These are phyloP conservation scores for Hyaloscypha finlandica DNA, from an alignment of 495 filamentous ascomycete genomes.

Conservation along the genomic window DNA sequence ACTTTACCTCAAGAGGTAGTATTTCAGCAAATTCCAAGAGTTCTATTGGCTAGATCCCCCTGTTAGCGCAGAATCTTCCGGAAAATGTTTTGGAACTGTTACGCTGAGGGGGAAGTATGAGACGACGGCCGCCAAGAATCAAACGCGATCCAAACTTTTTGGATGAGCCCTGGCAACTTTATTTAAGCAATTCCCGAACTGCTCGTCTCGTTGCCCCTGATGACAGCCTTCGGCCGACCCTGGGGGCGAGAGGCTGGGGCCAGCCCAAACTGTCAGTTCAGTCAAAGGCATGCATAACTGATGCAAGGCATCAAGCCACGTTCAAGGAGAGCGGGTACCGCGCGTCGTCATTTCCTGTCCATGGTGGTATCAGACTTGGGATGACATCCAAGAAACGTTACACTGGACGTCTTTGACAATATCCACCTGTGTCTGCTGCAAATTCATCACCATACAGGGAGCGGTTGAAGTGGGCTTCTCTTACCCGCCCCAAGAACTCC, in stretches of 20 bases:
- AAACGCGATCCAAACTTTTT: slow-evolving; percentile 3
- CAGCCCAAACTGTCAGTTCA: neutral
- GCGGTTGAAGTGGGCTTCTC: neutral
- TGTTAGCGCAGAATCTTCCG: too few relatives aligned
- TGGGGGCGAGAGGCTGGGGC: neutral
- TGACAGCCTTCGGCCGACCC: neutral
- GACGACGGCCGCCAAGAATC: neutral
- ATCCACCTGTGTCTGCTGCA: neutral
- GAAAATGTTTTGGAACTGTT: too few relatives aligned
- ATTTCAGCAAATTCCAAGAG: too few relatives aligned
- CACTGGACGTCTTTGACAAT: neutral
- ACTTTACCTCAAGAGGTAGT: too few relatives aligned
- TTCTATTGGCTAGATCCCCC: too few relatives aligned
- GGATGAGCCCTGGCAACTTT: neutral
- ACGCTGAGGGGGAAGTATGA: too few relatives aligned
- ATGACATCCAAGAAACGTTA: neutral
- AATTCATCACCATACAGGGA: neutral
- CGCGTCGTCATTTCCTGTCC: neutral
- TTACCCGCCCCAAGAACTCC: neutral
- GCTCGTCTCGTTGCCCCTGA: neutral
- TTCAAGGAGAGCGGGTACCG: neutral
- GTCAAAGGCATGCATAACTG: neutral
- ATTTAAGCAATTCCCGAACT: neutral
- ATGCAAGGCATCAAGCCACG: neutral
- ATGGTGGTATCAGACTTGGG: neutral